Base-by-base conservation (phyloP, 768 basidiomycete species). In the Chalciporus sphaerocephalus region DNA sequence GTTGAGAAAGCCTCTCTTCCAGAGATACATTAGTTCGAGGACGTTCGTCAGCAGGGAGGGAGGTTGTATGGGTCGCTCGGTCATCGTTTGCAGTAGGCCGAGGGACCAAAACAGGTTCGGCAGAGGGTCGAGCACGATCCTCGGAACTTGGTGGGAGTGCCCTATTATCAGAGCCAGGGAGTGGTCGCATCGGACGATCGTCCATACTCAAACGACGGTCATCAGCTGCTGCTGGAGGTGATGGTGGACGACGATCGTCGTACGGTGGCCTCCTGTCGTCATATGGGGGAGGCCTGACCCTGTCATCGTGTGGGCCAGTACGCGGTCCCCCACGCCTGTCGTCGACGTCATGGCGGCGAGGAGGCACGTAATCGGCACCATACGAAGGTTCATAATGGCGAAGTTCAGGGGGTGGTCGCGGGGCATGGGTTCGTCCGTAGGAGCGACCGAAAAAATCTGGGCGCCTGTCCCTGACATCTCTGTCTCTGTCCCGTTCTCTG, bases 341-440 rank as follows among this genome's bases (percentile, higher is more conserved):
- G 35, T 67, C 66, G 23, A 56, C 30, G 17, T 69, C 62, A 48
- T 64, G 64, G 46, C 60, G 62, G 38, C 69, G 69, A 17, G 65
- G 58, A 40, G 65, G 59, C n/a, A 47, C 61, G 30, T 56, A 63
- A 28, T 67, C 60, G 38, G 55, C 49, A 48, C 62, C 62, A 48
- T 73, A 70, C n/a, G 68, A 64, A 6, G 73, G 66, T 16, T 78
- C 74, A 48, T 74, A 76, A 37, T 76, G 74, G 21, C 76, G 70
- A 40, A 69, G 67, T 39, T 76, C 75, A 40, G 71, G 68, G 20
- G 71, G 73, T 18, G 71, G 72, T 35, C 73, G 61, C 15, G 73
- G 71, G 17, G 59, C 56, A 50, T 70, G 69, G 49, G 58, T 64
- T 56, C 60, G 68, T 46, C 62, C 71, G 50, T 68, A 74, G 36